Evolutionary conservation across 106 monocot species (phyloP).

Genomic region (Cymbidium sinense): DNA sequence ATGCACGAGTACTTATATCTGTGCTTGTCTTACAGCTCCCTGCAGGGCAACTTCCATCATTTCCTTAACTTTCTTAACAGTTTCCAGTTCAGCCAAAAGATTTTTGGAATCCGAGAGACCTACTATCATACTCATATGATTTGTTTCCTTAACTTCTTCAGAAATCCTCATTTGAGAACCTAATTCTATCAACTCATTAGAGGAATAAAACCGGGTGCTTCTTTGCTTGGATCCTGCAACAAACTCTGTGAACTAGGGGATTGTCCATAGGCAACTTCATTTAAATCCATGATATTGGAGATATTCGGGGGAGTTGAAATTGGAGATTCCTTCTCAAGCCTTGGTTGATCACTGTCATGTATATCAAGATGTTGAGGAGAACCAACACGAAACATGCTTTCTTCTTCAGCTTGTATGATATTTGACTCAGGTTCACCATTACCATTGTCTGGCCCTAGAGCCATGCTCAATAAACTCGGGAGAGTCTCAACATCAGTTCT

Average conservation of each 20-base stretch:
- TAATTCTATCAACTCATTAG: conserved; percentile 15
- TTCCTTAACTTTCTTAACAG: conserved; percentile 66
- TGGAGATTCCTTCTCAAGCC: conserved; percentile 15
- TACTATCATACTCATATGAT: conserved; percentile 6
- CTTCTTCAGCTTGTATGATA: conserved; percentile 23
- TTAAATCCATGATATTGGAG: conserved; percentile 9
- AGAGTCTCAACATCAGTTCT: conserved; percentile 10
- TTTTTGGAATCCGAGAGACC: conserved; percentile 14
- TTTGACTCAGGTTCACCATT: conserved; percentile 14
- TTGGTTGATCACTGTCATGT: conserved; percentile 21
- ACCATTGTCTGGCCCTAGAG: conserved; percentile 21
- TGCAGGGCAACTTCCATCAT: conserved; percentile 93
- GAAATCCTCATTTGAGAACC: conserved; percentile 19
- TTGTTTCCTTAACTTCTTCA: conserved; percentile 20
- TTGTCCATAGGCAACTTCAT: conserved; percentile 20
- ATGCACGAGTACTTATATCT: too few relatives aligned
- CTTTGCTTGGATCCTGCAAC: conserved; percentile 6
- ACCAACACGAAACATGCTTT: conserved; percentile 12
- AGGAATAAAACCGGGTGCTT: conserved; percentile 12
- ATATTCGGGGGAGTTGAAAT: conserved; percentile 12
- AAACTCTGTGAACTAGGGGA: conserved; percentile 7
- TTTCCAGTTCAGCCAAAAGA: conserved; percentile 44
- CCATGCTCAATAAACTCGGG: neutral
- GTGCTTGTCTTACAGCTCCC: conserved; percentile 93
- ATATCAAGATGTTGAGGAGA: conserved; percentile 16